These are phyloP conservation scores for Termitomyces bulborhizus DNA, from an alignment of 768 basidiomycete genomes.

Conservation along the genomic window DNA sequence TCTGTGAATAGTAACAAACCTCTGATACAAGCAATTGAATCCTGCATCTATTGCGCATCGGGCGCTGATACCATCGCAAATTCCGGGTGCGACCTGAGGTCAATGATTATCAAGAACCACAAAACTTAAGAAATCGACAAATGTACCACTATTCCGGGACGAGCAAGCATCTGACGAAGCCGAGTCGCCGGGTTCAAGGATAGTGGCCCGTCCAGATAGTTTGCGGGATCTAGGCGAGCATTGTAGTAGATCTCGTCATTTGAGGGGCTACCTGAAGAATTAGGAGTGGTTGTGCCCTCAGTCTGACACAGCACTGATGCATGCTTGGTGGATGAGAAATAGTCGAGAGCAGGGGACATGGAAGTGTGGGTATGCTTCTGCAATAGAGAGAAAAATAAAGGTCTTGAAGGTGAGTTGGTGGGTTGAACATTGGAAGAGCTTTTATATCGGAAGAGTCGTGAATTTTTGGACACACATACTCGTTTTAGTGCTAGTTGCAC, in stretches of 20 bases:
- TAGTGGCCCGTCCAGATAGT: conserved; percentile 63
- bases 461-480: background rate
- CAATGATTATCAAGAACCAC: background rate
- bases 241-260: conserved; percentile 46
- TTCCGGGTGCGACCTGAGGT: conserved; percentile 63
- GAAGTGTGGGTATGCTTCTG: background rate
- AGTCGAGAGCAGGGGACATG: conserved; percentile 19
- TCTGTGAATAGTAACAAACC: conserved; percentile 25
- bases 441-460: background rate
- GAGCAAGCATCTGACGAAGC: conserved; percentile 60
- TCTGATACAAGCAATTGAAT: conserved; percentile 74
- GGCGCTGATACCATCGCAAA: conserved; percentile 77
- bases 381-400: background rate
- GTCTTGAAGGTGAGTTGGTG: background rate
- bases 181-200: conserved; percentile 66
- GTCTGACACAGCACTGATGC: conserved; percentile 1
- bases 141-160: conserved; percentile 68
- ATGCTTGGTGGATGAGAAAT: conserved; percentile 13
- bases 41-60: conserved; percentile 77
- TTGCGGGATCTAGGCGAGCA: conserved; percentile 60
- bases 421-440: background rate
- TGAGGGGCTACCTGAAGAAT: background rate
- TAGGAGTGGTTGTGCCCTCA: background rate
- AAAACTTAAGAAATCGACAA: too few relatives aligned
- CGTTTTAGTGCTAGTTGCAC: background rate